phyloP scores from a whole-genome alignment of 805 yeast genomes.

The Wickerhamiella australiensis region DNA sequence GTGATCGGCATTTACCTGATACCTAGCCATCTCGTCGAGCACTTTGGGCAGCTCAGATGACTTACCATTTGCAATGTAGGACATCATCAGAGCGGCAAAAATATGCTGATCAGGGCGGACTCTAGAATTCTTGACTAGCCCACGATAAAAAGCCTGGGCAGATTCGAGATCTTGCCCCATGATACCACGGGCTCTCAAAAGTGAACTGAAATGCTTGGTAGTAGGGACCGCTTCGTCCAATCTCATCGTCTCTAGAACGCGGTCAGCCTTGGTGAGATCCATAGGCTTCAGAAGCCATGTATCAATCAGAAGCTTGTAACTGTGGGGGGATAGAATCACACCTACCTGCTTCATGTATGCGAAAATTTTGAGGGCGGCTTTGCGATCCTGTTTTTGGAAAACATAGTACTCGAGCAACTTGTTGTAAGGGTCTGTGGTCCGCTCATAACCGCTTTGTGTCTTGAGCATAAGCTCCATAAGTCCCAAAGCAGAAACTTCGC shows the following conservation, averaged over 20 bases:
- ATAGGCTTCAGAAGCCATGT: constrained; percentile 27
- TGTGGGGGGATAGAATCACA: constrained; percentile 28
- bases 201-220: constrained; percentile 30
- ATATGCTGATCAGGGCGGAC: constrained; percentile 30
- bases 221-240: constrained; percentile 24
- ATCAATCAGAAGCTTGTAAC: constrained; percentile 33
- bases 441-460: constrained; percentile 4
- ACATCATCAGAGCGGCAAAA: constrained; percentile 32
- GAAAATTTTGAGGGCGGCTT: constrained; percentile 26
- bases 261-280: constrained; percentile 28
- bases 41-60: constrained; percentile 26
- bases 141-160: constrained; percentile 29
- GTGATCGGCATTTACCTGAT: constrained; percentile 20
- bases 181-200: constrained; percentile 32
- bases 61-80: constrained; percentile 28
- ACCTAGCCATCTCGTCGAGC: constrained; percentile 27
- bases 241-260: constrained; percentile 27
- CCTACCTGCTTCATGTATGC: constrained; percentile 23
- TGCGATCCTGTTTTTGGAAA: constrained; percentile 25
- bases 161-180: constrained; percentile 25
- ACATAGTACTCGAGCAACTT: constrained; percentile 31
- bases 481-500: constrained; percentile 9
- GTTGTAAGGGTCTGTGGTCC: constrained; percentile 28
- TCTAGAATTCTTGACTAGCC: constrained; percentile 23
- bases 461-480: constrained; percentile 6